Conservation (phyloP, 306 rosid species). For the Acacia acuminata region DNA sequence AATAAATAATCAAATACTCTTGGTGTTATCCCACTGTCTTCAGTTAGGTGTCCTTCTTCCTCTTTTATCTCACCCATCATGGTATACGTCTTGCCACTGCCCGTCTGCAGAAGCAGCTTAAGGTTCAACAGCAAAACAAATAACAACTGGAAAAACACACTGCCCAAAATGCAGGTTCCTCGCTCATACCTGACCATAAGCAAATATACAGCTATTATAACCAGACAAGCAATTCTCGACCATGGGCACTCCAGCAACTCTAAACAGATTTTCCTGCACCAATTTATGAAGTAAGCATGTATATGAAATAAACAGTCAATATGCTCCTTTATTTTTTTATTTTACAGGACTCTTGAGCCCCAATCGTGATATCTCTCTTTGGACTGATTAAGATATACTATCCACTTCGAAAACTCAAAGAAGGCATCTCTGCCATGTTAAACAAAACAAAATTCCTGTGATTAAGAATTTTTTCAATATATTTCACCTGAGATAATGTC, state of each 20-base stretch:
- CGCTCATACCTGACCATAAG: slow-evolving; percentile 86
- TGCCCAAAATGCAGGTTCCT: not conserved
- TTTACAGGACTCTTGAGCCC: not conserved
- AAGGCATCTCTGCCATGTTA: not conserved
- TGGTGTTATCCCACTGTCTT: slow-evolving; percentile 83
- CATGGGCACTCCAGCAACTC: slow-evolving; percentile 91
- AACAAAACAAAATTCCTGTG: not conserved
- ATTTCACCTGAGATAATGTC: slow-evolving; percentile 74
- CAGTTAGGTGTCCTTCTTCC: slow-evolving; percentile 61
- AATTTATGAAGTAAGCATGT: slow-evolving; percentile 30
- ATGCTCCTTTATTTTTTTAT: not conserved
- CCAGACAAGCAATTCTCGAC: slow-evolving; percentile 98
- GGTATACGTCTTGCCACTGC: slow-evolving; percentile 96
- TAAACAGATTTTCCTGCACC: slow-evolving; percentile 77
- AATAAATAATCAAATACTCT: slow-evolving; percentile 88
- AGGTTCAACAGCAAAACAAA: slow-evolving; percentile 31
- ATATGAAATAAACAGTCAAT: slow-evolving; percentile 4
- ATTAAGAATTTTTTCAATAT: not conserved
- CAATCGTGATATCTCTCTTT: not conserved
- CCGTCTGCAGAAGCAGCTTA: slow-evolving; percentile 66
- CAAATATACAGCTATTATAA: slow-evolving; percentile 95
- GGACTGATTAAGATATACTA: not conserved
- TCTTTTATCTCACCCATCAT: slow-evolving; percentile 95
- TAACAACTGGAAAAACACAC: slow-evolving; percentile 12
- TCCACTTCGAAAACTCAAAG: slow-evolving; percentile 2